Conservation (phyloP, 129 eudicot genomes). For the Flaveria bidentis region DNA sequence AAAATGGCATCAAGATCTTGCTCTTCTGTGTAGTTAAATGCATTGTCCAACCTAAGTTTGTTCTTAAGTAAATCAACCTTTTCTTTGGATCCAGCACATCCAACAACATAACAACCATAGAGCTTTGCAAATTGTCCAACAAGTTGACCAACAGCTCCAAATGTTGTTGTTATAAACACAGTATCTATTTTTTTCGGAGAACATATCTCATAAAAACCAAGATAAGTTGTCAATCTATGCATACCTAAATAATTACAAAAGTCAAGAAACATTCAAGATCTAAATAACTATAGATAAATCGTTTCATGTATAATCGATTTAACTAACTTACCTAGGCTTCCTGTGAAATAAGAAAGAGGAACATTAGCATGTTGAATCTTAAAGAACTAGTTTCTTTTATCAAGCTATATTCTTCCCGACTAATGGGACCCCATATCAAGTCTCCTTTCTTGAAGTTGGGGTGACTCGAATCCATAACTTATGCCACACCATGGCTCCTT, state of each 20-base stretch:
- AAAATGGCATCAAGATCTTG: background rate
- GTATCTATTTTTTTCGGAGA: background rate
- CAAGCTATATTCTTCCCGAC: background rate
- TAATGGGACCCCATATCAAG: background rate
- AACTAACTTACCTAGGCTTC: background rate
- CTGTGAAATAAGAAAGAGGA: background rate
- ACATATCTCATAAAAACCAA: slow-evolving; percentile 5
- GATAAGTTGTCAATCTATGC: background rate
- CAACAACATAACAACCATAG: slow-evolving; percentile 8
- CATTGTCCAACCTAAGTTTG: slow-evolving; percentile 7
- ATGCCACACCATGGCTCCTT: background rate
- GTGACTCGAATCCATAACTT: background rate
- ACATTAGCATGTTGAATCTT: background rate
- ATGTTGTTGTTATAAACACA: background rate
- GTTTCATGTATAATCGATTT: background rate
- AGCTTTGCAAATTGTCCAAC: slow-evolving; percentile 6
- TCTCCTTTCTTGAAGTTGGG: background rate
- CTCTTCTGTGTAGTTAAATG: slow-evolving; percentile 14
- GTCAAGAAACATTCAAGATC: background rate
- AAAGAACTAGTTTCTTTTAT: background rate
- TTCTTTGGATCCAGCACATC: slow-evolving; percentile 14
- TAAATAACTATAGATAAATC: background rate
- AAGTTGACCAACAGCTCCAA: slow-evolving; percentile 2
- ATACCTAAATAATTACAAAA: background rate
- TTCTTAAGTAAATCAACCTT: slow-evolving; percentile 19